A percentile compares a stretch with the other conserved stretches of the same genome.
Evolutionary conservation across 2,329 filamentous ascomycete species (phyloP).

Genomic region (Aspergillus puulaauensis): DNA sequence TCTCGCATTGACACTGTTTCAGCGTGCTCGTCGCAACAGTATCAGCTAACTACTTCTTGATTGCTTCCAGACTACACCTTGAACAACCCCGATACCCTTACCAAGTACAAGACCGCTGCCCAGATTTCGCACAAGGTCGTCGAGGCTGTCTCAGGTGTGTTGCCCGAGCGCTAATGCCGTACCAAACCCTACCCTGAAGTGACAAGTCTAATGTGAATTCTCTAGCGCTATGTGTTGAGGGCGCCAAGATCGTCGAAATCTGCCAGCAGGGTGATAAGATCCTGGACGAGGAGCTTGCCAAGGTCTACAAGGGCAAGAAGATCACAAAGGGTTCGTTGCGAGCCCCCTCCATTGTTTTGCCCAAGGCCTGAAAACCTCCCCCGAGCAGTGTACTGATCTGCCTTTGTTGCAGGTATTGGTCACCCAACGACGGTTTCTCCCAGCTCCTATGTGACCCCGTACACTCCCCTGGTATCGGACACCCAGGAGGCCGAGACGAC

Average conservation of each 20-base stretch:
- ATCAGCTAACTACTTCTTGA: constrained; percentile 18
- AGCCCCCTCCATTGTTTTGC: not conserved
- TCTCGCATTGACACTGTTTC: not conserved
- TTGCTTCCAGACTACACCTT: constrained; percentile 72
- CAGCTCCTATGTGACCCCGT: constrained; percentile 90
- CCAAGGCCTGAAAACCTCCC: not conserved
- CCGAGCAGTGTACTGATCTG: constrained; percentile 21
- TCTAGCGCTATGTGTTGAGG: constrained; percentile 69
- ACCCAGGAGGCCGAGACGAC: constrained; percentile 75
- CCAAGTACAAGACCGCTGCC: constrained; percentile 98
- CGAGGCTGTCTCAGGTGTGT: constrained; percentile 69
- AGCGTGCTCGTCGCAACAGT: constrained; percentile 4
- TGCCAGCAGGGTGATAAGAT: constrained; percentile 96
- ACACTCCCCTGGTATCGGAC: constrained; percentile 88
- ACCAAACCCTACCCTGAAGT: not conserved
- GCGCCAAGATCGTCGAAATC: constrained; percentile 88
- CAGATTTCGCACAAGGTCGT: constrained; percentile 95
- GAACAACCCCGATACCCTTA: constrained; percentile 89
- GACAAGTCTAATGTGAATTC: constrained; percentile 20
- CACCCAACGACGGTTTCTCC: constrained; percentile 96
- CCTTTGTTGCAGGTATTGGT: constrained; percentile 65
- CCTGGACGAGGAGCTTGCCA: constrained; percentile 85
- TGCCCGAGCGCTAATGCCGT: not conserved
- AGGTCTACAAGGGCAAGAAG: constrained; percentile 99
- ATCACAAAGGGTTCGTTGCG: constrained; percentile 73